phyloP scores from a whole-genome alignment of 2,329 filamentous ascomycete species.

The Fusarium verrucosum region DNA sequence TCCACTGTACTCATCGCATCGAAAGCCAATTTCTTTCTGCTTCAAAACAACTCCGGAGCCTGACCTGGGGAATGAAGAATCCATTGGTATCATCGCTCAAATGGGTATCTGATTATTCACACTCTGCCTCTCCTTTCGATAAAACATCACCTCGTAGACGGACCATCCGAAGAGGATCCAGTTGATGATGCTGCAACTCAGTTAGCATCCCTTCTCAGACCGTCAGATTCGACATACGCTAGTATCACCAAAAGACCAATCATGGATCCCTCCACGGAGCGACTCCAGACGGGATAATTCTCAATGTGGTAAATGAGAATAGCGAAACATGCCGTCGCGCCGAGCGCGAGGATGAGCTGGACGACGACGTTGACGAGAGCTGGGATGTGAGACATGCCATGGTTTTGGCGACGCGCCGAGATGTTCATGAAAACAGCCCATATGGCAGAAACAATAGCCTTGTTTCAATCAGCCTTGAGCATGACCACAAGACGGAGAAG shows the following conservation, averaged over 20 bases:
- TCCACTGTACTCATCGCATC: not conserved
- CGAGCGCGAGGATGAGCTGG: conserved; percentile 39
- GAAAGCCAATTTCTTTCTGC: not conserved
- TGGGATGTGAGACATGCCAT: conserved; percentile 36
- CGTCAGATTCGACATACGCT: conserved; percentile 26
- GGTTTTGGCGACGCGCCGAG: conserved; percentile 30
- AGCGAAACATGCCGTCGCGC: conserved; percentile 35
- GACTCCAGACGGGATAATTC: conserved; percentile 25
- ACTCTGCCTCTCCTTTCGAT: conserved; percentile 15
- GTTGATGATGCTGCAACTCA: conserved; percentile 24
- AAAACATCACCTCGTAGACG: conserved; percentile 18
- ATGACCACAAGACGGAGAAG: too few species aligned
- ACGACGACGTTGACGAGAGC: conserved; percentile 21
- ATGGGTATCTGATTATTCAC: conserved; percentile 34
- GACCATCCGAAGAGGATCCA: conserved; percentile 36
- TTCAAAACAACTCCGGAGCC: not conserved
- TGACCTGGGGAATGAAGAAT: not conserved
- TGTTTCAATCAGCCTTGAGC: not conserved
- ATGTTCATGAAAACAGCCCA: conserved; percentile 40
- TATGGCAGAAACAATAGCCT: conserved; percentile 30
- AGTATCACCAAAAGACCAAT: conserved; percentile 38
- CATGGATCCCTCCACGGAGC: conserved; percentile 32
- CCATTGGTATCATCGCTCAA: not conserved
- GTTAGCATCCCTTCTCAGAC: not conserved
- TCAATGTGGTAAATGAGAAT: conserved; percentile 37